phyloP scores from a whole-genome alignment of 768 basidiomycete species.

The Leccinellum rugosiceps region DNA sequence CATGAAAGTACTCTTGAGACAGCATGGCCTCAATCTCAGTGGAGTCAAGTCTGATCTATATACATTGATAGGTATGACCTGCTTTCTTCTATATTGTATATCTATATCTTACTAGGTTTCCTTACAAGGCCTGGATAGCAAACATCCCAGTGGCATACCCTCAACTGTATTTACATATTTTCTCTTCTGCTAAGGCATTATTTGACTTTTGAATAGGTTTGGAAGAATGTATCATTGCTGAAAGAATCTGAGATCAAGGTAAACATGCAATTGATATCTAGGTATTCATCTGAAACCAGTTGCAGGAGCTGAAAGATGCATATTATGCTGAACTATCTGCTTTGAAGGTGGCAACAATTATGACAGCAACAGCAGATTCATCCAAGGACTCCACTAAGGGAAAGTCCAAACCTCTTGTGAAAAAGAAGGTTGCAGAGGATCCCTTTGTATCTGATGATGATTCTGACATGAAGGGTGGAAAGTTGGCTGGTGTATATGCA shows the following conservation, averaged over 20 bases:
- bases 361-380: constrained; percentile 19
- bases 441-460: constrained; percentile 58
- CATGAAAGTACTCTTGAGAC: constrained; percentile 62
- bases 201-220: constrained; percentile 43
- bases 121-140: constrained; percentile 66
- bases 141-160: constrained; percentile 68
- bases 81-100: background rate
- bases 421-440: constrained; percentile 41
- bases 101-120: background rate
- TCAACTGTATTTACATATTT: constrained; percentile 50
- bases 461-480: constrained; percentile 14
- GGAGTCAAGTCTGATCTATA: constrained; percentile 75
- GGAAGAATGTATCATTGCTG: constrained; percentile 62
- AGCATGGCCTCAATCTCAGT: constrained; percentile 61
- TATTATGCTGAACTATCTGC: constrained; percentile 49
- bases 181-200: background rate
- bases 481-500: constrained; percentile 1
- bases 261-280: background rate
- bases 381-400: constrained; percentile 18
- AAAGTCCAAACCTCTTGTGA: constrained; percentile 44
- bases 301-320: constrained; percentile 59
- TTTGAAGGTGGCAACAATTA: constrained; percentile 23
- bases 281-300: background rate
- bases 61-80: constrained; percentile 51
- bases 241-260: constrained; percentile 64